Conservation (phyloP, 208 protist genomes). For the Jaenimonas drosophilae region DNA sequence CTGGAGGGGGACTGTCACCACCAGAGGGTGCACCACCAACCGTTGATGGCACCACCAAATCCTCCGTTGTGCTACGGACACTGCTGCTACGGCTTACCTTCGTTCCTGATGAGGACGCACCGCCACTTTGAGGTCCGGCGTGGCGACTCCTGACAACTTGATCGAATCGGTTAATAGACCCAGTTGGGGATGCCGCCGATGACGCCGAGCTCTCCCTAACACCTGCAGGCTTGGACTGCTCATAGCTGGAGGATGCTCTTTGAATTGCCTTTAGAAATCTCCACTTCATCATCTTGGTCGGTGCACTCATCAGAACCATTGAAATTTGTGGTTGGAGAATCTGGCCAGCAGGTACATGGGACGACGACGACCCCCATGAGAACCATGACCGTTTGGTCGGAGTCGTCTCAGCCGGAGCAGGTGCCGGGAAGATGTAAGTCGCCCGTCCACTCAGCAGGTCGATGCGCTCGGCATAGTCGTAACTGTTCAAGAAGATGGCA, state of each 20-base stretch:
- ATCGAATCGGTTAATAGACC: no score
- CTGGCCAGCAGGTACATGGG: background rate
- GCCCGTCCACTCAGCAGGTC: conserved; percentile 19
- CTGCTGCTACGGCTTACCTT: no score
- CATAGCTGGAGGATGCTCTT: conserved; percentile 14
- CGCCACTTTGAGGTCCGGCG: no score
- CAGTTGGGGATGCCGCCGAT: no score
- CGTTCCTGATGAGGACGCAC: no score
- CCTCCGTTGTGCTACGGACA: no score
- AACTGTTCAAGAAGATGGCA: conserved; percentile 24
- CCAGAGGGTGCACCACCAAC: background rate
- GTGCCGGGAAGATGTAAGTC: background rate
- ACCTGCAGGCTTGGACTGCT: no score
- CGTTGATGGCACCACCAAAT: background rate
- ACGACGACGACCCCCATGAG: background rate
- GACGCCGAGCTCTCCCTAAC: no score
- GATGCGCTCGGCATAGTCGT: conserved; percentile 40
- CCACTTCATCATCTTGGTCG: conserved; percentile 49
- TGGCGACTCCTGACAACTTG: no score
- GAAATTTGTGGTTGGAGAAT: conserved; percentile 2
- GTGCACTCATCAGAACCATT: conserved; percentile 17
- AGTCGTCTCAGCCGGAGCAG: background rate
- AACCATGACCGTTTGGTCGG: background rate
- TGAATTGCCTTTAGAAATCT: conserved; percentile 23
- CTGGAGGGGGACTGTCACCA: background rate